A percentile compares a stretch with the other conserved stretches of the same genome.
These are phyloP conservation scores for Sporothrix brasiliensis DNA, from an alignment of 2,329 filamentous ascomycete species.

Conservation along the genomic window DNA sequence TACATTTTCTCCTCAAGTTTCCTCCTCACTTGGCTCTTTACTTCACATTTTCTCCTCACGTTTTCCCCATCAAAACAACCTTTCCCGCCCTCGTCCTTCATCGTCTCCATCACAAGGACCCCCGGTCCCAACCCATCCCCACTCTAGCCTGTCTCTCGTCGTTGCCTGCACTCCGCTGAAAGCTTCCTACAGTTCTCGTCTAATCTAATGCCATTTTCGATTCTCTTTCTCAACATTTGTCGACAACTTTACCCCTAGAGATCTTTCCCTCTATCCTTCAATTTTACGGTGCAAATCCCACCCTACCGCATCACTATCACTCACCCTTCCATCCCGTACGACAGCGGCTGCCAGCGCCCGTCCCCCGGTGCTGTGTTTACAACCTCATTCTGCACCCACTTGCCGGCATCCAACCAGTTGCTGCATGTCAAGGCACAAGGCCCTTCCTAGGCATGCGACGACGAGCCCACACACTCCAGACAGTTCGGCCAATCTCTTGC, in stretches of 20 bases:
- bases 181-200: neutral
- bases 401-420: conserved; percentile 10
- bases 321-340: conserved; percentile 15
- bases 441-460: no score
- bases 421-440: neutral
- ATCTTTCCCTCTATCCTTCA: no score
- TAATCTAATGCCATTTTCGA: neutral
- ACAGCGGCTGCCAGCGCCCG: conserved; percentile 25
- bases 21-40: neutral
- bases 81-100: neutral
- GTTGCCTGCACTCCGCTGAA: neutral
- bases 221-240: neutral
- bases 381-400: neutral
- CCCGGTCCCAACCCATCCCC: neutral
- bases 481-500: conserved; percentile 14
- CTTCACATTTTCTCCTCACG: neutral
- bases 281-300: neutral
- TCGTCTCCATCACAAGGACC: neutral
- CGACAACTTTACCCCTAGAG: neutral
- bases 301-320: neutral
- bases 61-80: neutral
- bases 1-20: neutral
- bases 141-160: conserved; percentile 25
- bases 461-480: no score
- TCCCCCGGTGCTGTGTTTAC: neutral